phyloP scores from a whole-genome alignment of 108 stramenopile species.

The Epithemia pelagica region DNA sequence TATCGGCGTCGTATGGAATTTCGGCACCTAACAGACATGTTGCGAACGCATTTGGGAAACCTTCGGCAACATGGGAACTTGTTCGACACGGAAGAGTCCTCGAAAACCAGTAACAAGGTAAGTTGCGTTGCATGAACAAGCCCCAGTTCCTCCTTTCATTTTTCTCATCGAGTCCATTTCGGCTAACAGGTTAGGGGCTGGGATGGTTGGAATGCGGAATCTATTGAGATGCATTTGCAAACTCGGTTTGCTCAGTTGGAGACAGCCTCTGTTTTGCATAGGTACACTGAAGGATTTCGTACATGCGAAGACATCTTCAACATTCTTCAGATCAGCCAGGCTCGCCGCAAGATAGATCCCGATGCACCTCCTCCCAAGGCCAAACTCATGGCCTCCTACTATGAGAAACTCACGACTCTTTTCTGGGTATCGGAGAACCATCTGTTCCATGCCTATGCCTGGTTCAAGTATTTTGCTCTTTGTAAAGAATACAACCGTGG shows the following conservation, averaged over 20 bases:
- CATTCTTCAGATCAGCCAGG: conserved; percentile 86
- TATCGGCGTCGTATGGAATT: conserved; percentile 91
- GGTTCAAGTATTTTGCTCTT: conserved; percentile 87
- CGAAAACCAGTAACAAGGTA: conserved; percentile 73
- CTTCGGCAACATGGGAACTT: conserved; percentile 81
- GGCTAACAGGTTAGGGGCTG: conserved; percentile 74
- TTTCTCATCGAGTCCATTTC: conserved; percentile 1
- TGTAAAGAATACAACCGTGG: conserved; percentile 88
- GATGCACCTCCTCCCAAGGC: conserved; percentile 81
- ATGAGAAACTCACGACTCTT: conserved; percentile 92
- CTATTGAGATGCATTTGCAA: conserved; percentile 91
- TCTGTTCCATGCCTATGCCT: conserved; percentile 98
- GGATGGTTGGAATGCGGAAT: conserved; percentile 92
- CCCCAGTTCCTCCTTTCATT: no score
- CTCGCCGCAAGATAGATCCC: conserved; percentile 57
- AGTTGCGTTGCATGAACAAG: no score
- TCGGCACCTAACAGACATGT: conserved; percentile 90
- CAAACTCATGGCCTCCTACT: conserved; percentile 95
- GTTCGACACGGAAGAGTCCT: conserved; percentile 27
- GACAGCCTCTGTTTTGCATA: conserved; percentile 82
- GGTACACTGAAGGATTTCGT: conserved; percentile 98
- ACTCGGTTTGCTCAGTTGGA: conserved; percentile 96
- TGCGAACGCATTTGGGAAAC: conserved; percentile 91
- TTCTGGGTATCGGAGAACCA: conserved; percentile 97
- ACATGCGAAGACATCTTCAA: conserved; percentile 98